A percentile compares a stretch with the other conserved stretches of the same genome.
Evolutionary conservation across 164 flowering plant genomes (phyloP).

Genomic region (Magnolia sinica): DNA sequence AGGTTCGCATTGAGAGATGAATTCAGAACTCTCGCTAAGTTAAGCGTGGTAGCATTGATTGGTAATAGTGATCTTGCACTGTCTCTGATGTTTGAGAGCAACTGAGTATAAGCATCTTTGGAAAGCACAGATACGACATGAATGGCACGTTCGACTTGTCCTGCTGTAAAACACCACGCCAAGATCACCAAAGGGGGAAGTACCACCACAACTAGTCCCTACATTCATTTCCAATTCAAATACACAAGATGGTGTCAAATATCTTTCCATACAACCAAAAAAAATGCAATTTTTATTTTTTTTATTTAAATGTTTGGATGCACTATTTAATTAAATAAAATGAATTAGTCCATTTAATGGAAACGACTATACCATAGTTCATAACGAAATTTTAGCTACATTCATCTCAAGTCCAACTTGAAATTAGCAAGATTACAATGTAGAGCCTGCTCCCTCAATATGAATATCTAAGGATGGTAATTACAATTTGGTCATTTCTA

Average conservation of each 20-base stretch:
- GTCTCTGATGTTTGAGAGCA: slow-evolving; percentile 25
- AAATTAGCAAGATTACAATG: too few species aligned
- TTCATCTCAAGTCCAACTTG: too few species aligned
- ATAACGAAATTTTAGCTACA: too few species aligned
- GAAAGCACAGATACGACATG: slow-evolving; percentile 3
- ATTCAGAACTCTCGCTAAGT: slow-evolving; percentile 27
- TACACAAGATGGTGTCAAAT: background rate
- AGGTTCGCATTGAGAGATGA: slow-evolving; percentile 21
- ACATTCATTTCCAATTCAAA: slow-evolving; percentile 13
- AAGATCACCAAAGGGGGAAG: slow-evolving; percentile 28
- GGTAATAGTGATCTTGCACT: slow-evolving; percentile 17
- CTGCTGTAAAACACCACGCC: slow-evolving; percentile 14
- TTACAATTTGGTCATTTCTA: too few species aligned
- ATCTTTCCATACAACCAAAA: background rate
- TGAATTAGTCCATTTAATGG: too few species aligned
- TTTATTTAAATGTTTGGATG: background rate
- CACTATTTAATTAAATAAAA: background rate
- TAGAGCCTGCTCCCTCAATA: too few species aligned
- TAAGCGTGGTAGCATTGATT: slow-evolving; percentile 19
- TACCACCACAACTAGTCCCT: slow-evolving; percentile 29
- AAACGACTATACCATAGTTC: too few species aligned
- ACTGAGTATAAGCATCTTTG: background rate
- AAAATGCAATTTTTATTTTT: background rate
- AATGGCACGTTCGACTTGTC: slow-evolving; percentile 15
- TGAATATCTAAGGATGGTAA: too few species aligned